phyloP scores from a whole-genome alignment of 495 filamentous ascomycete species.

The Penicillium pulvis region DNA sequence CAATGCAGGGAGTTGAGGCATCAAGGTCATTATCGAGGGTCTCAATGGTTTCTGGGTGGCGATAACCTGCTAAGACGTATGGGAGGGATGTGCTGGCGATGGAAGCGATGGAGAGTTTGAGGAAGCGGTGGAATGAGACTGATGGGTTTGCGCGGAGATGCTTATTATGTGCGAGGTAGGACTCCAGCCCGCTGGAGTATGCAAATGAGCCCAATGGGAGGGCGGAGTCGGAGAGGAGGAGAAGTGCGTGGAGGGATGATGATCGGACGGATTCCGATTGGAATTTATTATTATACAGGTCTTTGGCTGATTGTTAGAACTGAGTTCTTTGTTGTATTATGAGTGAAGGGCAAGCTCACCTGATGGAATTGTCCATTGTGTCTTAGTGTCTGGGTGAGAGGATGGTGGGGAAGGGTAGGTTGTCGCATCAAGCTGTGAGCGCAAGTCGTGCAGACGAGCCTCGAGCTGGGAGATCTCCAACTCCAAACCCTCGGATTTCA shows the following conservation, averaged over 20 bases:
- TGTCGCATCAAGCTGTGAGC: slow-evolving; percentile 23
- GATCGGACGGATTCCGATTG: slow-evolving; percentile 12
- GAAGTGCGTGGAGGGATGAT: slow-evolving; percentile 67
- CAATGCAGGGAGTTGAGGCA: slow-evolving; percentile 81
- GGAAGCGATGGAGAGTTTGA: slow-evolving; percentile 74
- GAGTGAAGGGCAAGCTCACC: slow-evolving; percentile 3
- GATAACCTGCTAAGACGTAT: slow-evolving; percentile 77
- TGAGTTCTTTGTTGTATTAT: not conserved
- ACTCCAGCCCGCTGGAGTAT: slow-evolving; percentile 92
- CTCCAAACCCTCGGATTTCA: slow-evolving; percentile 16
- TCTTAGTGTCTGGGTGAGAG: slow-evolving; percentile 24
- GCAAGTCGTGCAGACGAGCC: slow-evolving; percentile 27
- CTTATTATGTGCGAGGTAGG: slow-evolving; percentile 80
- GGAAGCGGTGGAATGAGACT: slow-evolving; percentile 68
- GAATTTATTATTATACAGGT: slow-evolving; percentile 17
- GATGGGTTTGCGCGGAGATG: slow-evolving; percentile 41
- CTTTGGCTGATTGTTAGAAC: slow-evolving; percentile 5
- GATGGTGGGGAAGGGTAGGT: slow-evolving; percentile 26
- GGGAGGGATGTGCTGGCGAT: slow-evolving; percentile 80
- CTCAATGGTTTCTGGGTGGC: slow-evolving; percentile 55
- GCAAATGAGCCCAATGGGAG: slow-evolving; percentile 96
- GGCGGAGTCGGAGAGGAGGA: slow-evolving; percentile 93
- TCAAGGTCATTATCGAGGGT: slow-evolving; percentile 83
- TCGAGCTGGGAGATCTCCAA: slow-evolving; percentile 27
- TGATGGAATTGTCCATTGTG: slow-evolving; percentile 17